phyloP scores from a whole-genome alignment of 1,139 yeast species.

The Diutina rugosa region DNA sequence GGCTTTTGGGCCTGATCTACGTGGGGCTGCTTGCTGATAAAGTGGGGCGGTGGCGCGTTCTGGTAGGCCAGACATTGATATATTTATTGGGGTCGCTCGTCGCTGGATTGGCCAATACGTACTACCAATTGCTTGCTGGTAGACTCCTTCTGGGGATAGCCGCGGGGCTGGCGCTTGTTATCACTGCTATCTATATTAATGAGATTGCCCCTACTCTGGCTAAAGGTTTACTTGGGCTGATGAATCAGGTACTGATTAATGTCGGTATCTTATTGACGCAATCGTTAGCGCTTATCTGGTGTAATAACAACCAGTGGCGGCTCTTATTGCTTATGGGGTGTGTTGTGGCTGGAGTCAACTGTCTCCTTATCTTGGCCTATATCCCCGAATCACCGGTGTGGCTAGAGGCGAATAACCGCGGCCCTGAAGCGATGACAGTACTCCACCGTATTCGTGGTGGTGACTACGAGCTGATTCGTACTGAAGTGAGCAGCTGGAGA shows the following conservation, averaged over 20 bases:
- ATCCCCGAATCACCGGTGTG: conserved; percentile 82
- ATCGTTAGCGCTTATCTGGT: conserved; percentile 53
- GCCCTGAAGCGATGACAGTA: conserved; percentile 19
- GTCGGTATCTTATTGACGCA: conserved; percentile 77
- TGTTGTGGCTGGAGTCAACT: conserved; percentile 35
- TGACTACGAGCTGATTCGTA: conserved; percentile 20
- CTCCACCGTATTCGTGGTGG: conserved; percentile 31
- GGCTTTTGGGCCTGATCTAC: conserved; percentile 61
- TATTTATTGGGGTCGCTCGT: conserved; percentile 59
- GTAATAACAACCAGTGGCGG: conserved; percentile 63
- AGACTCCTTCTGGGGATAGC: conserved; percentile 72
- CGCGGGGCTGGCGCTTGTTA: conserved; percentile 80
- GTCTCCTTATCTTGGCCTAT: conserved; percentile 25
- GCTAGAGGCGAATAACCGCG: conserved; percentile 34
- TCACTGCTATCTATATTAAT: conserved; percentile 68
- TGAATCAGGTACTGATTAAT: conserved; percentile 80
- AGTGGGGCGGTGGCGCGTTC: conserved; percentile 50
- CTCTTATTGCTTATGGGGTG: conserved; percentile 48
- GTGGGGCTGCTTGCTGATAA: conserved; percentile 62
- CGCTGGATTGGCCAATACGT: conserved; percentile 39
- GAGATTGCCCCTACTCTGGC: conserved; percentile 61
- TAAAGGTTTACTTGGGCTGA: conserved; percentile 73
- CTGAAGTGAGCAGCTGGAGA: conserved; percentile 28
- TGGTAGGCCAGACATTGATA: conserved; percentile 40
- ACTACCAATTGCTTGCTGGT: conserved; percentile 42